phyloP scores from a whole-genome alignment of 129 eudicot species.

The Erigeron canadensis region DNA sequence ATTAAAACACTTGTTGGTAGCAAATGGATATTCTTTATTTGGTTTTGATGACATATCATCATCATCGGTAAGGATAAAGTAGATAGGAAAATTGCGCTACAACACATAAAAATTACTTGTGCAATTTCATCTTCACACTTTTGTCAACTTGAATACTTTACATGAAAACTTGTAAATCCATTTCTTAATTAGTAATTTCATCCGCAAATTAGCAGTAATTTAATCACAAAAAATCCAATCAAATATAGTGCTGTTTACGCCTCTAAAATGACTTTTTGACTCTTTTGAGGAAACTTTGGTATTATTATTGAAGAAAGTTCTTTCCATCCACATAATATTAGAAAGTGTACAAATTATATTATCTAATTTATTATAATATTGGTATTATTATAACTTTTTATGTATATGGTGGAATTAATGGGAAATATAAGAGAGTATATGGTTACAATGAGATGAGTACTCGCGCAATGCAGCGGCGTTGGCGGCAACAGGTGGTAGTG shows the following conservation, averaged over 20 bases:
- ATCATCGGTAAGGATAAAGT: neutral
- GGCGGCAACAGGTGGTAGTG: too few relatives aligned
- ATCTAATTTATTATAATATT: too few relatives aligned
- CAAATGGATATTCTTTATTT: neutral
- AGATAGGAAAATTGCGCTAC: neutral
- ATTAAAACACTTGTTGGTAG: neutral
- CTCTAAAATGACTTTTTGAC: neutral
- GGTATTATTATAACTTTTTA: too few relatives aligned
- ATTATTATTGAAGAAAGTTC: too few relatives aligned
- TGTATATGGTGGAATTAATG: too few relatives aligned
- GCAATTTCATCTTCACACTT: neutral
- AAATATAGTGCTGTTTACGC: neutral
- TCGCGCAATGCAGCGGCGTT: too few relatives aligned
- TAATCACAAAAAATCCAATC: neutral
- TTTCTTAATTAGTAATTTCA: neutral
- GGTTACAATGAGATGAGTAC: too few relatives aligned
- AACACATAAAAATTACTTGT: neutral
- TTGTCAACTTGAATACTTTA: neutral
- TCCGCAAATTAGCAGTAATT: neutral
- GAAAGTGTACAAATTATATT: too few relatives aligned
- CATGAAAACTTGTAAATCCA: neutral
- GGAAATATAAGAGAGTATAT: too few relatives aligned
- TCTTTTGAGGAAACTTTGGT: too few relatives aligned
- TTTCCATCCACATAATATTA: neutral
- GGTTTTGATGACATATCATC: neutral